Conservation (phyloP, 495 filamentous ascomycete genomes). For the Penicillium coprophilum region DNA sequence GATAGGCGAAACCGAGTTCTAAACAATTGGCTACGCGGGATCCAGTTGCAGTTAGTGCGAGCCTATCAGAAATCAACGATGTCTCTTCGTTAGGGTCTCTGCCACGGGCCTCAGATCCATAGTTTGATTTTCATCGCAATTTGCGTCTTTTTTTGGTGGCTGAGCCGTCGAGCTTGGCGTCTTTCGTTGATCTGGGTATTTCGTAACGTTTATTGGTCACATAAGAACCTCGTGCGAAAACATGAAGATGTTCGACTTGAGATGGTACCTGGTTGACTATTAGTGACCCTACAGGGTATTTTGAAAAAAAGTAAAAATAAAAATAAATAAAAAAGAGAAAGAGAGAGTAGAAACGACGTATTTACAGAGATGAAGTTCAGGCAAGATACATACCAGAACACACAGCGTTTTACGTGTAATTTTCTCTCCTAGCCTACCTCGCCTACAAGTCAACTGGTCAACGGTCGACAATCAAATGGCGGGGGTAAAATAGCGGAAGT, state of each 20-base stretch:
- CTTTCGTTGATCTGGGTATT: conserved; percentile 1
- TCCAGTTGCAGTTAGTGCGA: background rate
- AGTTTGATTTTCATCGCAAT: background rate
- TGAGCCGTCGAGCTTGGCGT: conserved; percentile 9
- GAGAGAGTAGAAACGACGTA: no score
- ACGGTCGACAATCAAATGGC: conserved; percentile 9
- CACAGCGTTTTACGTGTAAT: no score
- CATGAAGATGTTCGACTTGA: background rate
- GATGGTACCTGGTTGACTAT: background rate
- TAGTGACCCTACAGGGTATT: background rate
- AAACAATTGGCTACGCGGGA: background rate
- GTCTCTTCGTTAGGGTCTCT: conserved; percentile 1
- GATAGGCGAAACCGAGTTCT: conserved; percentile 5
- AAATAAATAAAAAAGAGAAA: no score
- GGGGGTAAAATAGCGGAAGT: conserved; percentile 30
- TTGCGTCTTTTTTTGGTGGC: conserved; percentile 5
- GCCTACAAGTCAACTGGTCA: background rate
- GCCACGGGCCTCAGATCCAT: background rate
- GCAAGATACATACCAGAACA: no score
- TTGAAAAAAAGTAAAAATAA: background rate
- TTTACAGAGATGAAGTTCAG: no score
- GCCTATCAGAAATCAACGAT: conserved; percentile 2
- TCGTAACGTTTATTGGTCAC: background rate
- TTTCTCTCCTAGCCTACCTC: no score
- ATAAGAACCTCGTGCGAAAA: background rate